Evolutionary conservation across 129 eudicot species (phyloP).

Genomic region (Cynara cardunculus): DNA sequence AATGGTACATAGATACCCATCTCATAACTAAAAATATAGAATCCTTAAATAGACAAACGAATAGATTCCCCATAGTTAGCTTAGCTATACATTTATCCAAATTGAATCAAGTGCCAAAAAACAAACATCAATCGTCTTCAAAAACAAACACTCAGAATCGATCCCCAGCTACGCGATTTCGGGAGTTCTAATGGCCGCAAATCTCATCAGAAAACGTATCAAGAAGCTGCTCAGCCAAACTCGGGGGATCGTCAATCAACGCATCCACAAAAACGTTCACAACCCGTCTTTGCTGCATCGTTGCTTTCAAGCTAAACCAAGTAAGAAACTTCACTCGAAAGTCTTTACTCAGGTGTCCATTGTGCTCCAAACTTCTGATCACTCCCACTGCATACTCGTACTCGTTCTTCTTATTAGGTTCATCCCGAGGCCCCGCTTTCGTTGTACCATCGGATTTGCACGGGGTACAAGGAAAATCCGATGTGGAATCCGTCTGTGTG

Average conservation of each 20-base stretch:
- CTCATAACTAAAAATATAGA: conserved; percentile 4
- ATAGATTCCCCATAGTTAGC: conserved; percentile 14
- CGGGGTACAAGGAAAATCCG: conserved; percentile 57
- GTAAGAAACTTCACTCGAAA: conserved; percentile 70
- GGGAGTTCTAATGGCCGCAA: conserved; percentile 26
- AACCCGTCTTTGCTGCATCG: conserved; percentile 52
- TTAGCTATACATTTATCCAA: conserved; percentile 27
- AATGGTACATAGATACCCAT: neutral
- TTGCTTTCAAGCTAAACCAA: conserved; percentile 80
- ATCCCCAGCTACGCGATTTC: neutral
- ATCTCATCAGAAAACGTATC: conserved; percentile 63
- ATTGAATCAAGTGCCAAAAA: conserved; percentile 11
- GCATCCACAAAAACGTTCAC: conserved; percentile 61
- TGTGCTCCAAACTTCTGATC: conserved; percentile 50
- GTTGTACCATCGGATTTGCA: conserved; percentile 48
- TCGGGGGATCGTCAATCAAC: conserved; percentile 52
- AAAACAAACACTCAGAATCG: neutral
- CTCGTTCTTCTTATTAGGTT: conserved; percentile 32
- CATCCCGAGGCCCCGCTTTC: conserved; percentile 21
- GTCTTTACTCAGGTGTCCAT: conserved; percentile 47
- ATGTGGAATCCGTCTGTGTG: conserved; percentile 39
- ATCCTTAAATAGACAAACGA: conserved; percentile 17
- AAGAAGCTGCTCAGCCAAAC: conserved; percentile 72
- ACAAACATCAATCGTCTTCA: neutral
- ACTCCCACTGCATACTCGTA: conserved; percentile 59